phyloP scores from a whole-genome alignment of 495 filamentous ascomycete species.

The Tetracladium marchalianum region DNA sequence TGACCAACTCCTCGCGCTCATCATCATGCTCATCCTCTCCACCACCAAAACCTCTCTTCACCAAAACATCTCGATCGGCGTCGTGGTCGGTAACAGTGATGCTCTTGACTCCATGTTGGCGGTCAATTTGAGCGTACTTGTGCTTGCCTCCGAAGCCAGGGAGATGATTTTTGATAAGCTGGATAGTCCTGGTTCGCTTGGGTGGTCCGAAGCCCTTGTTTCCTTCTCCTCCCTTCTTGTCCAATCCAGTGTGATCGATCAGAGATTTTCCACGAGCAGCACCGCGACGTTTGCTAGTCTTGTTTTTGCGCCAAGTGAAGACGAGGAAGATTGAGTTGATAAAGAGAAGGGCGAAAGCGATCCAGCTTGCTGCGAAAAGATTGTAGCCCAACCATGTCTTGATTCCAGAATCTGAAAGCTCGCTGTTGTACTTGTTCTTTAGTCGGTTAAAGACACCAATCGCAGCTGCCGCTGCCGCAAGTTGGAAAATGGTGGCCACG shows the following conservation, averaged over 20 bases:
- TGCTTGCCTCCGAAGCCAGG: conserved; percentile 20
- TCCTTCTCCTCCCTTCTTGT: conserved; percentile 4
- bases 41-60: conserved; percentile 1
- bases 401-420: conserved; percentile 20
- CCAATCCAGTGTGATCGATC: conserved; percentile 5
- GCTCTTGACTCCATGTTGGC: conserved; percentile 7
- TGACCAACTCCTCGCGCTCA: neutral
- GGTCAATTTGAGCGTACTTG: conserved; percentile 28
- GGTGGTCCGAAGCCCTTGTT: neutral
- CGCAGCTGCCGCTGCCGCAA: conserved; percentile 21
- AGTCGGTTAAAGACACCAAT: conserved; percentile 20
- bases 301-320: conserved; percentile 4
- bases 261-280: conserved; percentile 7
- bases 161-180: conserved; percentile 11
- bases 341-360: conserved; percentile 16
- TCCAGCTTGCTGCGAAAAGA: conserved; percentile 21
- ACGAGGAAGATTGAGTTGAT: conserved; percentile 9
- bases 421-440: conserved; percentile 19
- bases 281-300: neutral
- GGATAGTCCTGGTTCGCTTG: neutral
- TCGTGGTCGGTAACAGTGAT: neutral
- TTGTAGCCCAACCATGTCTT: conserved; percentile 11
- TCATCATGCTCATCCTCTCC: conserved; percentile 4
- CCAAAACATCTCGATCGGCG: neutral
- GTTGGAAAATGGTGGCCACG: conserved; percentile 20